Base-by-base conservation (phyloP, 176 grass and related monocot genomes). In the Eleusine indica region DNA sequence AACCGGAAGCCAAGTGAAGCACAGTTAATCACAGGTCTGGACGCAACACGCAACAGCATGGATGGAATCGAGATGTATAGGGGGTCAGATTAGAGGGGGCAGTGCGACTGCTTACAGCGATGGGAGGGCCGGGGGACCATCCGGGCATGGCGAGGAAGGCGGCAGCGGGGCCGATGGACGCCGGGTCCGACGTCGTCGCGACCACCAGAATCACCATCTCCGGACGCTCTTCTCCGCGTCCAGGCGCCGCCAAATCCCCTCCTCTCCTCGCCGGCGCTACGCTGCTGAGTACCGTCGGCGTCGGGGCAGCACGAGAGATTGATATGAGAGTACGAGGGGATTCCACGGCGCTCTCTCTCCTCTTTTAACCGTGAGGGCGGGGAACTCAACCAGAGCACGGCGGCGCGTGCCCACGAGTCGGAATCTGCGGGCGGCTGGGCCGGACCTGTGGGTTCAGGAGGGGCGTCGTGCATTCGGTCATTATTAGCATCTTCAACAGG, bases 61-160 rank as follows among this genome's bases (percentile, higher is more conserved):
- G 6, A 51, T 18, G 47, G 4, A 53, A 65, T 30, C 5, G 35
- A 70, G 19, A 60, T 39, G 2, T 43, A 61, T 19, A 30, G 10
- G 28, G 21, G 3, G 14, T 54, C 13, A 18, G n/a, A 19, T 29
- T 63, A 22, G 12, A 63, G 39, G 15, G 15, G 73, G 22, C 9
- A 13, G 7, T 5, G 3, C 46, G 0, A 10, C 41, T 39, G 5
- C 44, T 78, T 41, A 91, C 92, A 11, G 87, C 66, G 87, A 91
- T 81, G 64, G 87, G 85, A 44, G 89, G 89, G 73, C 89, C 89
- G 5, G 87, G 92, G n/a, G 87, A 91, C 89, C 92, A 94, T 6
- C 86, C 87, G 32, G 87, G 89, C 89, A 94, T 91, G 67, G 92
- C 92, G 74, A 94, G 92, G 87, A 94, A 89, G 54, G 89, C 84